Evolutionary conservation across 2,329 filamentous ascomycete species (phyloP), one percentile per base, ranked within the genome.

Genomic region (Botrytis galanthina): DNA sequence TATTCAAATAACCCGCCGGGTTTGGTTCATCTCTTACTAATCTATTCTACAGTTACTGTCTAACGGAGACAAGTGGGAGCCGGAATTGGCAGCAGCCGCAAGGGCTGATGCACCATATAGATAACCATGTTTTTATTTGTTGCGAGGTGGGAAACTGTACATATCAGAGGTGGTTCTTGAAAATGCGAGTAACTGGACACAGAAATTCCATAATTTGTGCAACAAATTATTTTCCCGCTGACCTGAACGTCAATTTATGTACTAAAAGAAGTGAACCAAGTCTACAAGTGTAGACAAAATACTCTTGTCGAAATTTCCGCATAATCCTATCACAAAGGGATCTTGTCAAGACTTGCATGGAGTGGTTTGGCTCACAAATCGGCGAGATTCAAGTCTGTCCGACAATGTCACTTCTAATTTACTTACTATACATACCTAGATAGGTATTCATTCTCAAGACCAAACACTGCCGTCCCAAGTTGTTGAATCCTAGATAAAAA

Each of bases 11-110:
- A 29, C 7, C 20, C 26, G 7, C 12, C 8, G 20, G 29, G n/a
- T 22, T 14, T 18, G 14, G 4, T 35, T 16, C 3, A 32, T 37
- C 70, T 54, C 32, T 71, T 59, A 46, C 22, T 61, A 51, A 39
- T 46, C 4, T 79, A 37, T 35, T 71, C 35, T 37, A 87, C 97
- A 97, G 85, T 85, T 97, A 77, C 84, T 97, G 76, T 86, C 93
- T 78, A 97, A 97, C 82, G 93, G 94, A 80, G 94, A 97, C 86
- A 95, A 95, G 85, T 99, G 96, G 96, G 96, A 99, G 86, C 95
- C 96, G 12, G 96, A 99, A 85, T 87, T 99, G 81, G 95, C 95
- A 1, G 95, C 96, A 74, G 91, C 90, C 78, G 96, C 96, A 82
- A 91, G 94, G 81, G 96, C 96, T 75, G 96, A 99, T 87, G 91